Evolutionary conservation across 768 basidiomycete genomes (phyloP).

Genomic region (Lactarius pseudohatsudake): DNA sequence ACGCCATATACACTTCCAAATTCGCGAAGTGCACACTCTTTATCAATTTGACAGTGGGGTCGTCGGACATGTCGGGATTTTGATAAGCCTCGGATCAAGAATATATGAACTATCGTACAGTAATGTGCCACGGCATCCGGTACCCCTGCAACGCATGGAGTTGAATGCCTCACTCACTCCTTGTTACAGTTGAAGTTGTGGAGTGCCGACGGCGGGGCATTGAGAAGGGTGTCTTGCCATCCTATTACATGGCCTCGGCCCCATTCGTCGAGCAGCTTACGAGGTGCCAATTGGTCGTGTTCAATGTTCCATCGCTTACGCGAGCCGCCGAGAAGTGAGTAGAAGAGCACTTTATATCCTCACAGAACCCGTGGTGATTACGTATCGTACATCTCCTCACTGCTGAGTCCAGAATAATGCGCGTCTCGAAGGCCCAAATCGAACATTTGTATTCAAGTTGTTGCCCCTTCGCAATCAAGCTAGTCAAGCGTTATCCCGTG

Average conservation of each 20-base stretch:
- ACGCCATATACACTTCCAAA: neutral
- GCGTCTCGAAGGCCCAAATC: neutral
- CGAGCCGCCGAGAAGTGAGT: neutral
- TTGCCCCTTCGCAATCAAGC: neutral
- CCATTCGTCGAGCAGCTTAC: neutral
- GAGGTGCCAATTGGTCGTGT: neutral
- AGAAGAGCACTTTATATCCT: neutral
- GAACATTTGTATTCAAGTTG: neutral
- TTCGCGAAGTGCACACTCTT: neutral
- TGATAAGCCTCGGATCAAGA: neutral
- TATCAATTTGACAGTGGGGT: neutral
- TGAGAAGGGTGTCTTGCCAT: neutral
- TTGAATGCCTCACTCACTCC: neutral
- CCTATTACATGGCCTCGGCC: neutral
- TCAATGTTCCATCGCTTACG: neutral
- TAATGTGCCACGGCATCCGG: neutral
- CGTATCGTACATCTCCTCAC: neutral
- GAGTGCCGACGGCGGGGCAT: too few species aligned
- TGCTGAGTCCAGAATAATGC: neutral
- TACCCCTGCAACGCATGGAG: neutral
- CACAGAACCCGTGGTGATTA: neutral
- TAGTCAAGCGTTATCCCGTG: neutral
- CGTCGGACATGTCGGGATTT: neutral
- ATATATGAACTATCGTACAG: neutral
- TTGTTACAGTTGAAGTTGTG: neutral